Percentiles rank a stretch among this genome's conserved stretches.
Evolutionary conservation across 2,329 filamentous ascomycete genomes (phyloP).

Genomic region (Paecilomyces variotii): DNA sequence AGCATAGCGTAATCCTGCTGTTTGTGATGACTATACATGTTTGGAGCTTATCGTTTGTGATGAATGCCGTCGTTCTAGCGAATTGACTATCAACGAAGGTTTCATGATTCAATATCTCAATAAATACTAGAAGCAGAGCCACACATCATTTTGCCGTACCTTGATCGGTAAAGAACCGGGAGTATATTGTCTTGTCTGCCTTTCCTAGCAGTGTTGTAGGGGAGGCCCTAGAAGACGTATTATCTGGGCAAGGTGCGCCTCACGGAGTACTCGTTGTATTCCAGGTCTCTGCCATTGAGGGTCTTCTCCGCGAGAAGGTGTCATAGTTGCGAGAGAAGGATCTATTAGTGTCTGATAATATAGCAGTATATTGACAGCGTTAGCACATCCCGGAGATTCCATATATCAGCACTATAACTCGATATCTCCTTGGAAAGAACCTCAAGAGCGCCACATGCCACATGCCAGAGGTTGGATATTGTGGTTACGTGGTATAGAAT

Average conservation of each 20-base stretch:
- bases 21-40: background rate
- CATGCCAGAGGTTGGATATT: slow-evolving; percentile 30
- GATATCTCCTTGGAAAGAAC: slow-evolving; percentile 21
- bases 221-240: slow-evolving; percentile 16
- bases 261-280: slow-evolving; percentile 14
- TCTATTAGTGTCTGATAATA: slow-evolving; percentile 1
- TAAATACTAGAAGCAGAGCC: too few relatives aligned
- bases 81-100: background rate
- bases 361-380: background rate
- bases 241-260: slow-evolving; percentile 17
- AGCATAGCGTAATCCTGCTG: background rate
- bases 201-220: slow-evolving; percentile 9
- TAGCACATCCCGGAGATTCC: slow-evolving; percentile 24
- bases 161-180: slow-evolving; percentile 7
- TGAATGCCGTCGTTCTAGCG: background rate
- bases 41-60: background rate
- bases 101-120: background rate
- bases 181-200: slow-evolving; percentile 2
- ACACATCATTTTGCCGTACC: slow-evolving; percentile 4
- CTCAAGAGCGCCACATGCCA: slow-evolving; percentile 16
- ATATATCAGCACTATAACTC: slow-evolving; percentile 27
- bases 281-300: slow-evolving; percentile 17
- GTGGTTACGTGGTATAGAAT: slow-evolving; percentile 28
- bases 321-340: slow-evolving; percentile 16
- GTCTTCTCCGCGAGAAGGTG: slow-evolving; percentile 21